phyloP scores from a whole-genome alignment of 768 basidiomycete species.

The Neoboletus brunneissimus region DNA sequence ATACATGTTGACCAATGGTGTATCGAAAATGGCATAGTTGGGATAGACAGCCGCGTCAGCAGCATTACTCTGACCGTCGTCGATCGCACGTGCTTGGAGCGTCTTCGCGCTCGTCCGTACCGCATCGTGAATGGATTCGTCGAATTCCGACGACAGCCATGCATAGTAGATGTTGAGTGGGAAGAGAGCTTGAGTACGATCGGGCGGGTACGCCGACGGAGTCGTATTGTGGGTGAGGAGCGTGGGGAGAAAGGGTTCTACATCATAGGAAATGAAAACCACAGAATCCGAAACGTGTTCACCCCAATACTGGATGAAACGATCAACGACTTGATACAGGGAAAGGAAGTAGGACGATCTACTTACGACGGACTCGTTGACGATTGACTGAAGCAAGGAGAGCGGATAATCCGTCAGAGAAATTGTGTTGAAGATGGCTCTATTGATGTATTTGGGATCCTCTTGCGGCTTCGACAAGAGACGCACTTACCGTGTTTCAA shows the following conservation, averaged over 20 bases:
- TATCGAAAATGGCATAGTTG: slow-evolving; percentile 57
- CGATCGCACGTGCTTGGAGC: slow-evolving; percentile 38
- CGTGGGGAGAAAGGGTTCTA: slow-evolving; percentile 52
- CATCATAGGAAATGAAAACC: slow-evolving; percentile 16
- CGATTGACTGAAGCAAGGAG: slow-evolving; percentile 16
- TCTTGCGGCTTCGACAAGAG: not conserved
- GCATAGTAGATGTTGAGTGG: slow-evolving; percentile 46
- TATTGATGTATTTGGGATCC: not conserved
- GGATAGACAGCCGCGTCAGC: slow-evolving; percentile 42
- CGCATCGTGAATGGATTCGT: slow-evolving; percentile 33
- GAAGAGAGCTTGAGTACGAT: slow-evolving; percentile 33
- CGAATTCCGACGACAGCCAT: not conserved
- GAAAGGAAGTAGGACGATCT: not conserved
- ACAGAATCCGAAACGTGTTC: not conserved
- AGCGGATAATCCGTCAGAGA: slow-evolving; percentile 6
- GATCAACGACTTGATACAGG: not conserved
- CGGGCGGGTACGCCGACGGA: slow-evolving; percentile 46
- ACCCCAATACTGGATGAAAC: slow-evolving; percentile 17
- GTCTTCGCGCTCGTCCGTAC: slow-evolving; percentile 35
- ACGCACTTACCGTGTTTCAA: slow-evolving; percentile 1
- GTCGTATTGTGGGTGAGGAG: slow-evolving; percentile 37
- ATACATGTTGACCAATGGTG: slow-evolving; percentile 46
- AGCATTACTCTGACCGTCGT: slow-evolving; percentile 31
- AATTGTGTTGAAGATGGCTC: slow-evolving; percentile 6
- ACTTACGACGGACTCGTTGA: slow-evolving; percentile 17